phyloP scores from a whole-genome alignment of 176 grass and related monocot genomes.

The Thalia dealbata region DNA sequence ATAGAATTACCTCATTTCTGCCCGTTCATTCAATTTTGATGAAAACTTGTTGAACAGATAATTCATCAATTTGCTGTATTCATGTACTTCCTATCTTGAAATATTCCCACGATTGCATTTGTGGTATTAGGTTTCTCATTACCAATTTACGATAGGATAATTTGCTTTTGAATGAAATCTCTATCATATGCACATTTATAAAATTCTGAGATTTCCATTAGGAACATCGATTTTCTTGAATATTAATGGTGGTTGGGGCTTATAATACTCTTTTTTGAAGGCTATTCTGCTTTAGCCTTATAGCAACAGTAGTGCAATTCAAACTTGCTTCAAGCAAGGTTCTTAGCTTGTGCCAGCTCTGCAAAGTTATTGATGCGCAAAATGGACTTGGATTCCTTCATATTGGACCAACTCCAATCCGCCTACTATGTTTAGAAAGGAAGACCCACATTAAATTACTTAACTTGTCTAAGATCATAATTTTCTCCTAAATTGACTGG shows the following conservation, averaged over 20 bases:
- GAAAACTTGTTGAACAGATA: not conserved
- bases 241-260: no score
- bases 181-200: not conserved
- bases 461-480: not conserved
- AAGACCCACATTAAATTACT: not conserved
- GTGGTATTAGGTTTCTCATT: no score
- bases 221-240: no score
- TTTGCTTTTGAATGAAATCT: not conserved
- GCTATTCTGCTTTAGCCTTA: no score
- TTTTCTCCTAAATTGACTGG: not conserved
- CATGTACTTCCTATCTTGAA: not conserved
- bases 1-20: not conserved
- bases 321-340: no score
- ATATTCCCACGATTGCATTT: not conserved
- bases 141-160: not conserved
- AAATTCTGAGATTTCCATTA: no score
- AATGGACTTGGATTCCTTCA: not conserved
- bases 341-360: no score
- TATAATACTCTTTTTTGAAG: no score
- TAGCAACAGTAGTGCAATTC: no score
- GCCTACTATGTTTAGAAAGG: not conserved
- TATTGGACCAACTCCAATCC: not conserved
- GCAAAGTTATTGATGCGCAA: no score
- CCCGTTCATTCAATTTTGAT: not conserved
- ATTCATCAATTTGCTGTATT: not conserved